Base-by-base conservation (phyloP, 1,284 basidiomycete species). In the Pulchroboletus neoregius region DNA sequence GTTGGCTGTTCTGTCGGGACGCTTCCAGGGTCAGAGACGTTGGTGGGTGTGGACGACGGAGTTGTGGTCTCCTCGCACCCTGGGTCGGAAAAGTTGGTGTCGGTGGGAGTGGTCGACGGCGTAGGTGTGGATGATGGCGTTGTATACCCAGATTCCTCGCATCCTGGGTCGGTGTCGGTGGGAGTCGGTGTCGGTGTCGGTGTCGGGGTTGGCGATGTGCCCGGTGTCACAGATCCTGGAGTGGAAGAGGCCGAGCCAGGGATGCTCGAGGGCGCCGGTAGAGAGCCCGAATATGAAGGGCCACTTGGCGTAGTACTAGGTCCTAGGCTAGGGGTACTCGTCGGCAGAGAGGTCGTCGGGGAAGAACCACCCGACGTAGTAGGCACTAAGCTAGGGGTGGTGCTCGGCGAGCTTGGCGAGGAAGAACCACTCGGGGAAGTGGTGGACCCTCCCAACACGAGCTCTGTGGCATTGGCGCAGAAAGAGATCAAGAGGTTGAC, bases 401-500 rank as follows among this genome's bases (percentile, higher is more conserved):
- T n/a, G n/a, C n/a, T n/a, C 5, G 36, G 27, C 8, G 10, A 4
- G 27, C 3, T 27, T 27, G 27, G 27, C 30, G 35, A 1, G 6
- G 39, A 30, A 23, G 41, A 12, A 11, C 12, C 20, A 15, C 40
- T 33, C 6, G n/a, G 2, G 20, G 23, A 3, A 9, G 6, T 6
- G n/a, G n/a, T n/a, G n/a, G n/a, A n/a, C 12, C 7, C 32, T 1
- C 20, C 8, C 8, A 6, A 1, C 7, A 63, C 49, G 6, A 63
- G 5, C n/a, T 53, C 39, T 3, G 62, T 27, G 13, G 61, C 62
- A 1, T 58, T 36, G 6, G 44, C 52, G 7, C 61, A 67, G 26
- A 66, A 63, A 4, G 61, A 38, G 15, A 67, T 22, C 32, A 67
- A 16, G 37, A 63, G 38, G 35, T 66, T 30, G 30, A 57, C 63